Base-by-base conservation (phyloP, 1,139 yeast species). In the Pichia sp. region DNA sequence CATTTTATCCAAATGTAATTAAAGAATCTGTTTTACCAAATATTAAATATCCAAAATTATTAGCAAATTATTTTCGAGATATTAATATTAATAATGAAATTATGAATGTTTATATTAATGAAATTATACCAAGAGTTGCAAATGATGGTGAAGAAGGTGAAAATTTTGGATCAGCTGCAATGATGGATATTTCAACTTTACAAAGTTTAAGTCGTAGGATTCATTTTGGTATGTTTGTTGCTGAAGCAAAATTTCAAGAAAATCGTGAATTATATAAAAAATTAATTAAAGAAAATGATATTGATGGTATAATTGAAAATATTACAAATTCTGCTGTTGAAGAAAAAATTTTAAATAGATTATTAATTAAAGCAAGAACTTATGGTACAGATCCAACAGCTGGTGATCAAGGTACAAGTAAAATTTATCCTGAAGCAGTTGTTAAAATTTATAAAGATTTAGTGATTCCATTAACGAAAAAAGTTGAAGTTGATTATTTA, bases 161-260 rank as follows among this genome's bases (percentile, higher is more conserved):
- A 62, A 92, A 90, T 65, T 74, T 81, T 53, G 98, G 98, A 0
- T 84, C 95, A 30, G 88, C 94, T 40, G 84, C 95, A 1, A 72
- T 81, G 38, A 74, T 88, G 56, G 98, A 92, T 63, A 85, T 92
- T 52, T 95, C 86, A 57, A 79, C 86, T 57, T 73, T 92, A 55
- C 97, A 90, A 66, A 83, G 96, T 5, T 70, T 92, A 44, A 86
- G 96, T n/a, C 76, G 98, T 60, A 78, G 98, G 63, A 88, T 92
- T 57, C 98, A 92, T 68, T 92, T 92, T 68, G 98, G 97, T 46
- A 87, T 86, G 67, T 92, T 92, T 71, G 98, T 92, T 5, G 98
- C 98, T 5, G 98, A 92, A 65, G 85, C 96, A 40, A 92, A 92
- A 68, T 92, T 80, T 65, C 83, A 75, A 60, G 68, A 73, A 32